These are phyloP conservation scores for Suhomyces kilbournensis DNA, from an alignment of 805 yeast species.

Conservation along the genomic window DNA sequence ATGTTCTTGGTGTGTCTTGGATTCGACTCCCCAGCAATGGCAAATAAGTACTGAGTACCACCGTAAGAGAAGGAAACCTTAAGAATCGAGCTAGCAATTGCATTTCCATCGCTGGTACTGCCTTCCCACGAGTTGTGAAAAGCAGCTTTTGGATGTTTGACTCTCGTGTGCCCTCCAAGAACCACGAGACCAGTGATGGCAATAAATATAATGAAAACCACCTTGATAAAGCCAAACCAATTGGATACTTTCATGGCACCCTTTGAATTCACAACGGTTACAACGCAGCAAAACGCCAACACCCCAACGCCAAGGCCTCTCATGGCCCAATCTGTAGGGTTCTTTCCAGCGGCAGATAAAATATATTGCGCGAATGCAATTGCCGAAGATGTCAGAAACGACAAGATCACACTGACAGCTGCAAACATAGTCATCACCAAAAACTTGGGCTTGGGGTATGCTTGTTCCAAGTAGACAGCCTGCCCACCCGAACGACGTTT, in stretches of 20 bases:
- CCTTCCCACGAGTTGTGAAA: slow-evolving; percentile 39
- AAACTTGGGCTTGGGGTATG: slow-evolving; percentile 32
- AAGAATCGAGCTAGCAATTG: slow-evolving; percentile 43
- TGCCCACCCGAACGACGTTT: slow-evolving; percentile 35
- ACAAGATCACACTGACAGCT: slow-evolving; percentile 36
- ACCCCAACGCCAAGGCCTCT: slow-evolving; percentile 36
- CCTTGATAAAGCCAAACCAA: slow-evolving; percentile 33
- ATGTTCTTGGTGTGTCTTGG: slow-evolving; percentile 25
- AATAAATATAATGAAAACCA: slow-evolving; percentile 31
- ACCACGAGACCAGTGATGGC: slow-evolving; percentile 35
- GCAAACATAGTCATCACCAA: slow-evolving; percentile 37
- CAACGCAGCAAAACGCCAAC: slow-evolving; percentile 20
- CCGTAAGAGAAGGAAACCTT: slow-evolving; percentile 43
- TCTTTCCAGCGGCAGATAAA: slow-evolving; percentile 29
- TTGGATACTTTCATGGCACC: slow-evolving; percentile 29
- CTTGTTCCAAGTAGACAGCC: slow-evolving; percentile 39
- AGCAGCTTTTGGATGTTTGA: slow-evolving; percentile 28
- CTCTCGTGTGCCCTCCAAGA: slow-evolving; percentile 33
- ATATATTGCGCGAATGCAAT: slow-evolving; percentile 36
- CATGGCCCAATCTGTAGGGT: slow-evolving; percentile 30
- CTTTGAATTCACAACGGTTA: slow-evolving; percentile 24
- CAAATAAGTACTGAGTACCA: slow-evolving; percentile 40
- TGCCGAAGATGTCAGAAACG: slow-evolving; percentile 35
- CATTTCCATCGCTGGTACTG: slow-evolving; percentile 36
- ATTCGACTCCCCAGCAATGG: slow-evolving; percentile 30